Evolutionary conservation across 495 filamentous ascomycete species (phyloP).

Genomic region (Cercophora scortea): DNA sequence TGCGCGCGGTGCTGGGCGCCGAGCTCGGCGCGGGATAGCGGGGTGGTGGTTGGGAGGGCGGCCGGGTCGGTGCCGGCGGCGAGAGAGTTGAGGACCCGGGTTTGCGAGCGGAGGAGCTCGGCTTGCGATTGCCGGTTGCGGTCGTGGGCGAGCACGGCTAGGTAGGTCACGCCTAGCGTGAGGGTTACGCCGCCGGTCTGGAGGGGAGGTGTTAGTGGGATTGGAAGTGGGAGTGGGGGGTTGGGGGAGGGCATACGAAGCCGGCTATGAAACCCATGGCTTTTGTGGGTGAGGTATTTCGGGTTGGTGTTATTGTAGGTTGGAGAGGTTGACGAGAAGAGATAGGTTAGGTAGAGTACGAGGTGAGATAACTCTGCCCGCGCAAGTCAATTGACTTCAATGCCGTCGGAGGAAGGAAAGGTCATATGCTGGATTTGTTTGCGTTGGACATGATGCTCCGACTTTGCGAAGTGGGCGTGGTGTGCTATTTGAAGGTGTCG

Average conservation of each 20-base stretch:
- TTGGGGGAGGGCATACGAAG: conserved; percentile 53
- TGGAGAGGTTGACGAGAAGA: background rate
- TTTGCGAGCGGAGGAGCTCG: conserved; percentile 61
- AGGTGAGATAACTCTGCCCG: too few relatives aligned
- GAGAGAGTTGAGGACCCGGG: conserved; percentile 50
- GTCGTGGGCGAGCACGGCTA: conserved; percentile 67
- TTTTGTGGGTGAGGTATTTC: background rate
- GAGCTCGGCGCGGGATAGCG: conserved; percentile 32
- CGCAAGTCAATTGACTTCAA: too few relatives aligned
- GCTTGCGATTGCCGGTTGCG: conserved; percentile 63
- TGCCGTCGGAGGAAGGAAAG: too few relatives aligned
- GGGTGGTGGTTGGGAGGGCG: conserved; percentile 12
- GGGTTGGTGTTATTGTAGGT: background rate
- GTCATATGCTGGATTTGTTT: too few relatives aligned
- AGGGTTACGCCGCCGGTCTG: conserved; percentile 80
- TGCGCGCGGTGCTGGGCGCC: conserved; percentile 36
- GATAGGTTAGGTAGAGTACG: background rate
- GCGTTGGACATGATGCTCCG: too few relatives aligned
- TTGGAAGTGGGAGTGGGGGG: conserved; percentile 1
- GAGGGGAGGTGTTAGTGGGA: conserved; percentile 11
- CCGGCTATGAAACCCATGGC: conserved; percentile 47
- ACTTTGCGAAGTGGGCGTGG: too few relatives aligned
- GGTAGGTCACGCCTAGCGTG: conserved; percentile 73
- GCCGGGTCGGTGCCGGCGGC: conserved; percentile 7
- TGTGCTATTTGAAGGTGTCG: too few relatives aligned